phyloP scores from a whole-genome alignment of 441 rosid species.

The Arabidopsis hybrid region DNA sequence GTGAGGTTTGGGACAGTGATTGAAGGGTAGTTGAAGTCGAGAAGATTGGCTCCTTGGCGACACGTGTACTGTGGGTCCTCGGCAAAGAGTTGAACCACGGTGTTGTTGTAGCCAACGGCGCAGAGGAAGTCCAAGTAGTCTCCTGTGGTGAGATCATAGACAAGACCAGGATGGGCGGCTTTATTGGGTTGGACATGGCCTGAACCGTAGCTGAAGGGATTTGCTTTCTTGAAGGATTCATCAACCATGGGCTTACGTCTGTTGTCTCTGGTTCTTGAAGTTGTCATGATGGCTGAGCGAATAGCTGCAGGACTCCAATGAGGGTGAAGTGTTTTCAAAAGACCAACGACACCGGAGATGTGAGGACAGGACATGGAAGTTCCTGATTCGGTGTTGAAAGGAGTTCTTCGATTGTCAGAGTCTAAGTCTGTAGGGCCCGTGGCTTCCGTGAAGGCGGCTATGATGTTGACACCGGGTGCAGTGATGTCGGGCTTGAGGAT shows the following conservation, averaged over 20 bases:
- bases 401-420: constrained; percentile 44
- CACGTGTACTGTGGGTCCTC: constrained; percentile 44
- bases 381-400: constrained; percentile 52
- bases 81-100: constrained; percentile 35
- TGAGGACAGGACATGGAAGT: constrained; percentile 79
- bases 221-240: constrained; percentile 43
- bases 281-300: constrained; percentile 69
- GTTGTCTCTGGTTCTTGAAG: constrained; percentile 51
- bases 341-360: constrained; percentile 63
- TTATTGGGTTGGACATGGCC: constrained; percentile 66
- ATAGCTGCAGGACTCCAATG: constrained; percentile 67
- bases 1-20: constrained; percentile 54
- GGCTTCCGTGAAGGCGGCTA: constrained; percentile 59
- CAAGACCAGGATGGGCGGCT: constrained; percentile 69
- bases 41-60: constrained; percentile 46
- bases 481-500: constrained; percentile 71
- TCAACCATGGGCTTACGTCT: constrained; percentile 44
- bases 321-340: constrained; percentile 56
- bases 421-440: constrained; percentile 34
- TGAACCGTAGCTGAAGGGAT: constrained; percentile 67
- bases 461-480: constrained; percentile 62
- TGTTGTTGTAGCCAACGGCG: constrained; percentile 53
- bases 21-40: constrained; percentile 77
- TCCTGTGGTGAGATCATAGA: constrained; percentile 53
- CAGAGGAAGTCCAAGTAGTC: constrained; percentile 67